Evolutionary conservation across 169 alveolate genomes (phyloP).

Genomic region (Plasmodium fragile): DNA sequence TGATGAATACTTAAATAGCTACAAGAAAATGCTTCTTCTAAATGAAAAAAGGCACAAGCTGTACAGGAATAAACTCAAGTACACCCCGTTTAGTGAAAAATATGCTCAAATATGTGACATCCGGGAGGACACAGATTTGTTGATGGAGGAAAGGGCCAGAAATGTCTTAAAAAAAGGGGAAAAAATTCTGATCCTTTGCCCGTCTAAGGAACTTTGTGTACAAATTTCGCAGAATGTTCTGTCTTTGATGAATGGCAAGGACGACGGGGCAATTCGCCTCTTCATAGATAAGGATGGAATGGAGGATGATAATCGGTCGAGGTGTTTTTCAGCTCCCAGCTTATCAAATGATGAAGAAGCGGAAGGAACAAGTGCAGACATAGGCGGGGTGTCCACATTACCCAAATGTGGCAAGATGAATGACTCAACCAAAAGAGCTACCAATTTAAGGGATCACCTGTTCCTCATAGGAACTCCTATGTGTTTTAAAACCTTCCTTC

Average conservation of each 20-base stretch:
- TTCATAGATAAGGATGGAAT: slow-evolving; percentile 45
- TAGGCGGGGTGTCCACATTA: not conserved
- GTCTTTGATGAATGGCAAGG: slow-evolving; percentile 20
- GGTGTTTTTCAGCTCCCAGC: not conserved
- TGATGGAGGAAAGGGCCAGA: slow-evolving; percentile 29
- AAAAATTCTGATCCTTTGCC: slow-evolving; percentile 53
- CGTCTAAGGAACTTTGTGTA: slow-evolving; percentile 73
- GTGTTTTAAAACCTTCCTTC: slow-evolving; percentile 38
- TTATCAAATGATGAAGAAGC: not conserved
- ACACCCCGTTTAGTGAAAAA: slow-evolving; percentile 65
- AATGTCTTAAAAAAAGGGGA: slow-evolving; percentile 35
- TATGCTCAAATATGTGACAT: slow-evolving; percentile 52
- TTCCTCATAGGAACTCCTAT: slow-evolving; percentile 69
- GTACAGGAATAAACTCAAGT: slow-evolving; percentile 22
- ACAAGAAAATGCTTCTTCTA: not conserved
- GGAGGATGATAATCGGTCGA: not conserved
- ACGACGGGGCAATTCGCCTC: slow-evolving; percentile 24
- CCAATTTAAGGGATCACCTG: not conserved
- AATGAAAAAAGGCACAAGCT: slow-evolving; percentile 6
- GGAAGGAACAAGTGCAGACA: not conserved
- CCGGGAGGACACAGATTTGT: slow-evolving; percentile 27
- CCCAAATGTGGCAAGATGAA: not conserved
- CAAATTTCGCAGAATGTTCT: slow-evolving; percentile 54
- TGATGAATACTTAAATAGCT: not conserved
- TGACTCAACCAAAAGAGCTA: not conserved